Evolutionary conservation across 208 protist species (phyloP).

Genomic region (Acanthamoeba culbertsoni): DNA sequence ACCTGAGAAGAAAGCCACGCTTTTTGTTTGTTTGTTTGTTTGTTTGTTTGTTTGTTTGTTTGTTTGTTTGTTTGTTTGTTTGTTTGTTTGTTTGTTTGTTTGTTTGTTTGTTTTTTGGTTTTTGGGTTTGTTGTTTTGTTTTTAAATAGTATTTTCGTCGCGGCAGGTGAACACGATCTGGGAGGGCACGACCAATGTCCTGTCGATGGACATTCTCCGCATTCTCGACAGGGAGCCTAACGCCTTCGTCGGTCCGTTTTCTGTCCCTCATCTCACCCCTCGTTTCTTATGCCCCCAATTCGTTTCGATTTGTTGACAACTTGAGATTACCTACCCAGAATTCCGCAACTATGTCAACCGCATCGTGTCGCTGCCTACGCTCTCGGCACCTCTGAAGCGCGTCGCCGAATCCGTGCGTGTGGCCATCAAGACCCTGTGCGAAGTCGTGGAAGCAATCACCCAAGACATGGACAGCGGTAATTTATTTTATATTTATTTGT

Average conservation of each 20-base stretch:
- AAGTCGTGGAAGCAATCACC: neutral
- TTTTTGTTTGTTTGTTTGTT: too few species aligned
- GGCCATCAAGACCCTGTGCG: neutral
- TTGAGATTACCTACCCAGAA: neutral
- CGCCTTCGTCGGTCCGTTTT: neutral
- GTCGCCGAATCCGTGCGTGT: neutral
- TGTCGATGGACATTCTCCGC: conserved; percentile 72
- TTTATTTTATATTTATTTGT: neutral
- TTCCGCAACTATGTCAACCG: conserved; percentile 40
- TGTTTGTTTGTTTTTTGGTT: neutral
- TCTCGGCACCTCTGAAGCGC: neutral
- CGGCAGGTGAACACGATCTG: conserved; percentile 67
- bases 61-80: too few species aligned
- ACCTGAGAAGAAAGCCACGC: too few species aligned
- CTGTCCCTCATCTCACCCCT: neutral
- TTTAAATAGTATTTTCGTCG: neutral
- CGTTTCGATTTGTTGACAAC: neutral
- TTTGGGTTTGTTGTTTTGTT: neutral
- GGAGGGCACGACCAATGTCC: conserved; percentile 77
- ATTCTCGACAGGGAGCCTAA: neutral
- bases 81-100: neutral
- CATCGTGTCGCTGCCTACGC: neutral
- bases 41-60: too few species aligned
- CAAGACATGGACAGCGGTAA: conserved; percentile 15
- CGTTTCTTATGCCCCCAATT: neutral